Conservation (phyloP, 495 filamentous ascomycete species). For the Daldinia grandis region DNA sequence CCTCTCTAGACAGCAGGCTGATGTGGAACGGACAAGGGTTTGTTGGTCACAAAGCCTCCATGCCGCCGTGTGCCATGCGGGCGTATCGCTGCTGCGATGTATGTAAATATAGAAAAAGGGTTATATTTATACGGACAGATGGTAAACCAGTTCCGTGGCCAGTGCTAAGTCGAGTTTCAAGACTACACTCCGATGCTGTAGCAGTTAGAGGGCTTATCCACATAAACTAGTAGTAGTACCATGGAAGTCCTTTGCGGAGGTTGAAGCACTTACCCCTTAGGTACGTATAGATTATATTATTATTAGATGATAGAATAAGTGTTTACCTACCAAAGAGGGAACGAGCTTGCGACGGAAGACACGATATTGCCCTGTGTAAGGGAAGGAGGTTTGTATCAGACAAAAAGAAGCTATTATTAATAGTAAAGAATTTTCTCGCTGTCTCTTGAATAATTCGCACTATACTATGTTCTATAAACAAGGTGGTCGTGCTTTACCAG, state of each 20-base stretch:
- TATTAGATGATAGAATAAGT: no score
- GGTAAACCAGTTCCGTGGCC: neutral
- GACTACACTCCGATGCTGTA: neutral
- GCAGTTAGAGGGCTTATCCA: neutral
- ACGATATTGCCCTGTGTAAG: no score
- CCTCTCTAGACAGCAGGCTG: neutral
- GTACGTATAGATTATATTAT: no score
- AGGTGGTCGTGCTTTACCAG: neutral
- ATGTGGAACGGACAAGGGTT: neutral
- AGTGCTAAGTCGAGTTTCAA: neutral
- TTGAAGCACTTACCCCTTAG: neutral
- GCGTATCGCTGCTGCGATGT: neutral
- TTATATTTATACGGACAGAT: neutral
- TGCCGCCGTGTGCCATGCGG: neutral
- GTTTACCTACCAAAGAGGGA: no score
- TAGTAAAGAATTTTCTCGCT: neutral
- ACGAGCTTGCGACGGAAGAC: no score
- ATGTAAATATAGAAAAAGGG: neutral
- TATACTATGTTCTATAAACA: neutral
- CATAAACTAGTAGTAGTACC: neutral
- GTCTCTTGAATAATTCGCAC: neutral
- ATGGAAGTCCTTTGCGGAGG: neutral
- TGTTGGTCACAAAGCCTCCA: neutral
- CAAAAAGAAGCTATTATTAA: no score
- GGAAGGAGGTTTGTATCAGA: no score